phyloP scores from a whole-genome alignment of 331 rosid genomes.

The Phaseolus coccineus region DNA sequence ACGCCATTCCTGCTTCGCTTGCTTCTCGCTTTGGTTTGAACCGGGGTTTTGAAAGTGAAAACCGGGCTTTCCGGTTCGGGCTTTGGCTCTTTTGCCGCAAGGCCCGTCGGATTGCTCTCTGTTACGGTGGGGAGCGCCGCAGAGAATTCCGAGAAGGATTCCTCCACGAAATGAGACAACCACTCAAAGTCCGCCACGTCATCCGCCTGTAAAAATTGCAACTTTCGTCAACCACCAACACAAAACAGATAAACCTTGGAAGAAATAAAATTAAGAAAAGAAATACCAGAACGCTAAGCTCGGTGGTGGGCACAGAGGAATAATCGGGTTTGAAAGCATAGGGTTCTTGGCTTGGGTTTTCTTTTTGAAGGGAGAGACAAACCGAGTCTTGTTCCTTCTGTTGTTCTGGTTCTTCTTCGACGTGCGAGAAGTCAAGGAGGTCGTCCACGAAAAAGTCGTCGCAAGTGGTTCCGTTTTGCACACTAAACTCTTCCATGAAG shows the following conservation, averaged over 20 bases:
- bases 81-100: neutral
- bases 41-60: constrained; percentile 60
- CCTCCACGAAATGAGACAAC: constrained; percentile 94
- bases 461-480: constrained; percentile 52
- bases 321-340: constrained; percentile 42
- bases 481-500: constrained; percentile 40
- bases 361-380: constrained; percentile 47
- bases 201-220: constrained; percentile 64
- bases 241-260: neutral
- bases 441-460: constrained; percentile 78
- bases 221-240: constrained; percentile 43
- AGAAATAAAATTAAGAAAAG: neutral
- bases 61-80: constrained; percentile 37
- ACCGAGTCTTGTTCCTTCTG: constrained; percentile 21
- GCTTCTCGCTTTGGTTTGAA: constrained; percentile 86
- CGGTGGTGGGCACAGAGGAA: constrained; percentile 41
- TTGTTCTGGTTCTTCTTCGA: constrained; percentile 49
- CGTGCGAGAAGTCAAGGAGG: constrained; percentile 70
- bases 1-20: constrained; percentile 69
- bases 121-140: constrained; percentile 49
- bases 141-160: constrained; percentile 74
- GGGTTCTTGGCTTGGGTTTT: constrained; percentile 20
- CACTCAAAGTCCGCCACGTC: constrained; percentile 88
- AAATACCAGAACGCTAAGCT: constrained; percentile 73
- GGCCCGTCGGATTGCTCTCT: neutral